phyloP scores from a whole-genome alignment of 2,329 filamentous ascomycete species.

The Beauveria sp. region DNA sequence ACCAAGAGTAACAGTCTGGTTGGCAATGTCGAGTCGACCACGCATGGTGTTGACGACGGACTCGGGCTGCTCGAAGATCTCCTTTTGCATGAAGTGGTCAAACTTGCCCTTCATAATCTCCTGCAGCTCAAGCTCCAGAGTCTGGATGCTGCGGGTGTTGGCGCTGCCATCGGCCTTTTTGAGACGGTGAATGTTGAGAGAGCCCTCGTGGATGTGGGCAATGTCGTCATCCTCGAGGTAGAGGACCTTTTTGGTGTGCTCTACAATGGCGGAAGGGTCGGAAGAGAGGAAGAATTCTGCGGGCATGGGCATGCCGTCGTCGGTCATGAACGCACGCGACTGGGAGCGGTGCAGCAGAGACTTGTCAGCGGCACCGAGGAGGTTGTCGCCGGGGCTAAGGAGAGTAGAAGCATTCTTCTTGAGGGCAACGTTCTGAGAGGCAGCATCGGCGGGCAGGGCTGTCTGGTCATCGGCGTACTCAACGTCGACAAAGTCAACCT shows the following conservation, averaged over 20 bases:
- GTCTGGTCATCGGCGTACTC: conserved; percentile 85
- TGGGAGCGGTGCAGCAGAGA: conserved; percentile 96
- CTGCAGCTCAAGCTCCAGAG: conserved; percentile 95
- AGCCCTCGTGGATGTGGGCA: conserved; percentile 98
- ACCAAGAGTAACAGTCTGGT: conserved; percentile 93
- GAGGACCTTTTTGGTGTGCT: conserved; percentile 99
- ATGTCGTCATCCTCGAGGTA: conserved; percentile 99
- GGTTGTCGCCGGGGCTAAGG: conserved; percentile 50
- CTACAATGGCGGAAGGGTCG: conserved; percentile 94
- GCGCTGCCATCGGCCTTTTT: conserved; percentile 95
- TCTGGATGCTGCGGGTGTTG: conserved; percentile 97
- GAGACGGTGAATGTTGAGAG: conserved; percentile 96
- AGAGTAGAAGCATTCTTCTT: conserved; percentile 76
- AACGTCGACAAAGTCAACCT: conserved; percentile 99
- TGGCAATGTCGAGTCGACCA: conserved; percentile 87
- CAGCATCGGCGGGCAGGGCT: conserved; percentile 82
- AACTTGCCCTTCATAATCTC: conserved; percentile 99
- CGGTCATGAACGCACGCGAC: conserved; percentile 96
- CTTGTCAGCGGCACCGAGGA: conserved; percentile 90
- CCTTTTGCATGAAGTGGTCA: conserved; percentile 99
- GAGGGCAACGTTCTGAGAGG: conserved; percentile 90
- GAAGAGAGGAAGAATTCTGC: conserved; percentile 99
- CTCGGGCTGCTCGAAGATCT: conserved; percentile 99
- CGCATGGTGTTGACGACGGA: conserved; percentile 99
- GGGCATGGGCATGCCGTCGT: conserved; percentile 95